A percentile compares a stretch with the other conserved stretches of the same genome.
phyloP scores from a whole-genome alignment of 176 grass and related monocot species.

The Otatea glauca region DNA sequence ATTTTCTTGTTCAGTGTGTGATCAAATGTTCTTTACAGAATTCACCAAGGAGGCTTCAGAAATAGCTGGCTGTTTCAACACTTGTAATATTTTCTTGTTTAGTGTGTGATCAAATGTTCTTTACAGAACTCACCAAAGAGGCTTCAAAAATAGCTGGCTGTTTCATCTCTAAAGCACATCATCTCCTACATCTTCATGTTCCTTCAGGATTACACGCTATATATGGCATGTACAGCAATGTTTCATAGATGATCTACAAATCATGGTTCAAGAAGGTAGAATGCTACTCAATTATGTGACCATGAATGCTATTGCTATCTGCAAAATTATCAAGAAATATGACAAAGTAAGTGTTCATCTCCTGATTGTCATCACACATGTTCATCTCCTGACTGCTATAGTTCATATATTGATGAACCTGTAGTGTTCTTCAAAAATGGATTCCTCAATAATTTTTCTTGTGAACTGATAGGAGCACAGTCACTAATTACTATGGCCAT shows the following conservation, averaged over 20 bases:
- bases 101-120: no score
- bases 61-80: no score
- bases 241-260: conserved; percentile 76
- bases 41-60: conserved; percentile 73
- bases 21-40: conserved; percentile 81
- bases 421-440: conserved; percentile 48
- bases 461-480: conserved; percentile 52
- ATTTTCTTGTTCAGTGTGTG: conserved; percentile 57
- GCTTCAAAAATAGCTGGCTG: no score
- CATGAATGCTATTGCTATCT: conserved; percentile 84
- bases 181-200: conserved; percentile 72
- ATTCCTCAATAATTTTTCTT: conserved; percentile 70
- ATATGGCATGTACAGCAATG: conserved; percentile 67
- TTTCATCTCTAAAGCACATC: conserved; percentile 76
- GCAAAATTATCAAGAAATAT: conserved; percentile 86
- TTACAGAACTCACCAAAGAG: no score
- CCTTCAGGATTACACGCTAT: conserved; percentile 66
- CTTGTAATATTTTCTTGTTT: no score
- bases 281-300: conserved; percentile 74
- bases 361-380: not conserved
- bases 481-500: conserved; percentile 66
- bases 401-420: conserved; percentile 49
- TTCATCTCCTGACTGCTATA: conserved; percentile 63
- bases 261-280: conserved; percentile 81
- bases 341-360: conserved; percentile 59